Percentiles rank a stretch among this genome's conserved stretches.
phyloP scores from a whole-genome alignment of 768 basidiomycete genomes.

The Panaeolus cyanescens region DNA sequence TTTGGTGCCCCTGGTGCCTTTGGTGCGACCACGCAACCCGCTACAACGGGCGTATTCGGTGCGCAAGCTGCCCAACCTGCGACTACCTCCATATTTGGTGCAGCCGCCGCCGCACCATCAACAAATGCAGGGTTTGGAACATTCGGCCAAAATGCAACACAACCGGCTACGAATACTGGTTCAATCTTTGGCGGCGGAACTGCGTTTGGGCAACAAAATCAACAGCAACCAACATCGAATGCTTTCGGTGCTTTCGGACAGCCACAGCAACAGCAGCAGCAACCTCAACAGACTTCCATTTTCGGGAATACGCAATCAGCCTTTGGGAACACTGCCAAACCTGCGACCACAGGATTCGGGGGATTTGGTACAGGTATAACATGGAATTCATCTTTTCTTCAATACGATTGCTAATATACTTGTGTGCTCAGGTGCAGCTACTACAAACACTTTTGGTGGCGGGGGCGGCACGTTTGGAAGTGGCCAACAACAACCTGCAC shows the following conservation, averaged over 20 bases:
- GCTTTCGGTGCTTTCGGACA: slow-evolving; percentile 19
- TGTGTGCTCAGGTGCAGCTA: not conserved
- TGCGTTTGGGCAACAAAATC: not conserved
- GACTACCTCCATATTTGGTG: slow-evolving; percentile 38
- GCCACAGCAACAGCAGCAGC: slow-evolving; percentile 36
- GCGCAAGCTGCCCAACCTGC: slow-evolving; percentile 43
- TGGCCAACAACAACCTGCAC: slow-evolving; percentile 31
- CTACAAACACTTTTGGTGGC: slow-evolving; percentile 14
- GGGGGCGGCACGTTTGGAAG: slow-evolving; percentile 34
- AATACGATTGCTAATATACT: not conserved
- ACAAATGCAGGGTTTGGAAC: slow-evolving; percentile 42
- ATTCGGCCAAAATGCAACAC: slow-evolving; percentile 36
- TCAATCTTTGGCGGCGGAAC: slow-evolving; percentile 2
- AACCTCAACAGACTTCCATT: slow-evolving; percentile 23
- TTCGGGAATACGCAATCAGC: slow-evolving; percentile 30
- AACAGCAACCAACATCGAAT: slow-evolving; percentile 7
- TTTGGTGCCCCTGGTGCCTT: slow-evolving; percentile 54
- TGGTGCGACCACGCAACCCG: slow-evolving; percentile 47
- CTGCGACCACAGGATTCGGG: slow-evolving; percentile 28
- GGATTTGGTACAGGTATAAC: slow-evolving; percentile 10
- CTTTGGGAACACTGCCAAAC: slow-evolving; percentile 36
- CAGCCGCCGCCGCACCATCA: slow-evolving; percentile 28
- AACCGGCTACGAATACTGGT: slow-evolving; percentile 19
- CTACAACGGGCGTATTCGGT: slow-evolving; percentile 49
- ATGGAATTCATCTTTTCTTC: not conserved